A percentile compares a stretch with the other conserved stretches of the same genome.
These are phyloP conservation scores for Astrothelium macrocarpum DNA, from an alignment of 495 filamentous ascomycete species.

Conservation along the genomic window DNA sequence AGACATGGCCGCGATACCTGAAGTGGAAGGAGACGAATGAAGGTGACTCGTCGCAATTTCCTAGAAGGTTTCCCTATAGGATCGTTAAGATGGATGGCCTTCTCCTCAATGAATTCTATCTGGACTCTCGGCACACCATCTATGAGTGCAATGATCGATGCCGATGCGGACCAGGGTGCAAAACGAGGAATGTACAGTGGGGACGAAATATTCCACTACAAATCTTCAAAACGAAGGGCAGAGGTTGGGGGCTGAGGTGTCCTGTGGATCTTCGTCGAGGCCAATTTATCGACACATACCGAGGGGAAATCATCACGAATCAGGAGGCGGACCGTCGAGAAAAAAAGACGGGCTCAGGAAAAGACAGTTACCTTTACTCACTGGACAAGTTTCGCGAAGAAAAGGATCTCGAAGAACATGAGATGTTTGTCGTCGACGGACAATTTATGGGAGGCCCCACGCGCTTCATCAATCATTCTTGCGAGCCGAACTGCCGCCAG, in stretches of 20 bases:
- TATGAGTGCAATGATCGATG: constrained; percentile 78
- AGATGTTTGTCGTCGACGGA: constrained; percentile 49
- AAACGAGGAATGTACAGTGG: constrained; percentile 70
- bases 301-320: constrained; percentile 76
- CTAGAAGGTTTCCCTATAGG: constrained; percentile 34
- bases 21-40: constrained; percentile 8
- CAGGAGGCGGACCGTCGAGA: constrained; percentile 60
- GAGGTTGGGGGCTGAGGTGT: constrained; percentile 78
- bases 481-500: constrained; percentile 66
- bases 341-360: constrained; percentile 35
- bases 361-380: constrained; percentile 68
- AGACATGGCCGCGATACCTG: constrained; percentile 11
- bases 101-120: constrained; percentile 33
- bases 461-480: constrained; percentile 60
- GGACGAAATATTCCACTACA: constrained; percentile 66
- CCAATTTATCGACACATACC: constrained; percentile 82
- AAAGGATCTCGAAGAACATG: constrained; percentile 20
- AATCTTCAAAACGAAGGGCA: constrained; percentile 67
- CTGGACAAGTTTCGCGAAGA: constrained; percentile 66
- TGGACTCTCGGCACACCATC: constrained; percentile 51
- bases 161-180: constrained; percentile 55
- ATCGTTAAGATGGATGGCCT: constrained; percentile 13
- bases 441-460: constrained; percentile 47
- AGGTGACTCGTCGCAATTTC: constrained; percentile 20
- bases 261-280: constrained; percentile 58